These are phyloP conservation scores for Epithemia pelagica DNA, from an alignment of 108 stramenopile genomes.

Conservation along the genomic window DNA sequence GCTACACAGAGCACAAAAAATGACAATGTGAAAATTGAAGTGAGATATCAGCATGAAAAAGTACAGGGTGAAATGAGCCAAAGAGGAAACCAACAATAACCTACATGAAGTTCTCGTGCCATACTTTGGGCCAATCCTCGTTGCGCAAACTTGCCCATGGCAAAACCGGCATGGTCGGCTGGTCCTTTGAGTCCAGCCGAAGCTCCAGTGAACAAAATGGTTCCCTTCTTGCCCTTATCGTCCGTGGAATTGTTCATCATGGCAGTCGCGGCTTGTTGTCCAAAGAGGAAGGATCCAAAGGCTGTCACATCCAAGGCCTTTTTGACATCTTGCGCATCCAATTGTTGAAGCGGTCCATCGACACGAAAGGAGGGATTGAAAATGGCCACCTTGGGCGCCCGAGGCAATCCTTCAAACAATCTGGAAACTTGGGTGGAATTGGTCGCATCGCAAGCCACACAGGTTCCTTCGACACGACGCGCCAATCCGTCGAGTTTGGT, in stretches of 20 bases:
- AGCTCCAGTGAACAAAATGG: conserved; percentile 35
- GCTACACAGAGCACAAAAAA: no score
- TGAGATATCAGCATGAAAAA: no score
- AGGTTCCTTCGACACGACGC: neutral
- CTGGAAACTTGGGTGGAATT: neutral
- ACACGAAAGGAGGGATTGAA: conserved; percentile 7
- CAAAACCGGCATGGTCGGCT: conserved; percentile 19
- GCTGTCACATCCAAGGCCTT: conserved; percentile 6
- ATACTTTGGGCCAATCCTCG: neutral
- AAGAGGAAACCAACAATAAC: no score
- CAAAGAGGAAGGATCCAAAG: conserved; percentile 19
- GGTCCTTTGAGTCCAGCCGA: conserved; percentile 19
- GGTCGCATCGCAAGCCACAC: conserved; percentile 9
- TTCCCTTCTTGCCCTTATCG: no score
- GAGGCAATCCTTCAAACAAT: neutral
- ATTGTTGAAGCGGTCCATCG: neutral
- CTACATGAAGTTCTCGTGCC: neutral
- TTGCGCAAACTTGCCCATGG: conserved; percentile 20
- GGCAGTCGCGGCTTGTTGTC: conserved; percentile 12
- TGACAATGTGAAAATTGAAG: no score
- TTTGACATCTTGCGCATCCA: conserved; percentile 3
- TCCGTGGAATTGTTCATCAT: conserved; percentile 23
- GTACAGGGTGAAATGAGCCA: no score
- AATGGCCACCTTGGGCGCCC: conserved; percentile 1
- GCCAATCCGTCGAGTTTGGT: neutral